Base-by-base conservation (phyloP, 768 basidiomycete genomes). In the Trametes cubensis region DNA sequence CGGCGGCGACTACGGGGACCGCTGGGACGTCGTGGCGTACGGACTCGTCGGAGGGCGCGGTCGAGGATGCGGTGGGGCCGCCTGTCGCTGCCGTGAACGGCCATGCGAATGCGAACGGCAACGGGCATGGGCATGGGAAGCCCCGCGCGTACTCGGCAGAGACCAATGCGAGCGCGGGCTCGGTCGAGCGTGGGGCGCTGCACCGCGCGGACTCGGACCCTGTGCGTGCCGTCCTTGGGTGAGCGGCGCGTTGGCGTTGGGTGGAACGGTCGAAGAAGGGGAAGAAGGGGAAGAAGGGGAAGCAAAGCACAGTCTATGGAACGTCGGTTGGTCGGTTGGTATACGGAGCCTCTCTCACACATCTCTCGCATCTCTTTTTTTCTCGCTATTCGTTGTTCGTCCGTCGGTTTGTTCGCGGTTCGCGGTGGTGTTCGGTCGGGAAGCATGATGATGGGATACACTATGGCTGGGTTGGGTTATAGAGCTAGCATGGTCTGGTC, bases 1-100 rank as follows among this genome's bases (percentile, higher is more conserved):
- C 58, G 20, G 60, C 60, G 63, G 50, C 60, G 34, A 64, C 63
- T 39, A 41, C 44, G n/a, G 46, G 49, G 18, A 55, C 59, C 10
- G 49, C 34, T 11, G 67, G 69, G 55, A 71, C 70, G 63, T 67
- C 67, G 58, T 72, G 69, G 67, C 67, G 64, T 40, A 61, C 69
- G 49, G 65, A 64, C 21, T 47, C 34, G 34, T 34, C 53, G 49
- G 55, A 59, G 47, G 56, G 41, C 48, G 57, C 48, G 50, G 48
- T 54, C 14, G 53, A 40, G 46, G 46, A 30, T 25, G 52, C 52
- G 55, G 23, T 51, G 7, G 48, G 55, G n/a, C 39, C 39, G 17
- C 39, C 46, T 18, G 56, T 44, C 14, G 50, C 30, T 34, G 34
- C 34, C 15, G 44, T 17, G 49, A 46, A 57, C 13, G 49, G 39